These are phyloP conservation scores for Sugiyamaella floridensis DNA, from an alignment of 805 yeast genomes.

Conservation along the genomic window DNA sequence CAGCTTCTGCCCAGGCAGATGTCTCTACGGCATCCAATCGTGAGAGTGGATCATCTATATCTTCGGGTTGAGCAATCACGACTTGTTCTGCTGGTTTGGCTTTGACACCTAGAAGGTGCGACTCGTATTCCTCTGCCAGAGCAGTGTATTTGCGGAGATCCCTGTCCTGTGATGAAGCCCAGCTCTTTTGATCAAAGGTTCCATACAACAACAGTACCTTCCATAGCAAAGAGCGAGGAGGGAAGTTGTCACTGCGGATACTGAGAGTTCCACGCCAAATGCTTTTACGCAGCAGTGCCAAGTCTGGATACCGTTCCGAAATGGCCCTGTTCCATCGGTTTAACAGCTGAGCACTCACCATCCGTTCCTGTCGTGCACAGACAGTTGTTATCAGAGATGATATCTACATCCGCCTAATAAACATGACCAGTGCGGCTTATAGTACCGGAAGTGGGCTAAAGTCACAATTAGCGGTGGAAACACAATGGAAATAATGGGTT, in stretches of 20 bases:
- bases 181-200: slow-evolving; percentile 14
- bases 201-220: slow-evolving; percentile 19
- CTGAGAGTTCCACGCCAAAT: slow-evolving; percentile 14
- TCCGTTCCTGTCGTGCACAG: not conserved
- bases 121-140: slow-evolving; percentile 6
- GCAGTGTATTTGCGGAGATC: slow-evolving; percentile 5
- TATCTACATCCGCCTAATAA: not conserved
- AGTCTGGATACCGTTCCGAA: slow-evolving; percentile 10
- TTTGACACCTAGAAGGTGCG: not conserved
- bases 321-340: slow-evolving; percentile 7
- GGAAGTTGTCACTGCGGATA: slow-evolving; percentile 1
- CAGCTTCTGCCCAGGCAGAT: slow-evolving; percentile 1
- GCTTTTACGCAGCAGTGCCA: slow-evolving; percentile 10
- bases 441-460: no score
- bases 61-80: not conserved
- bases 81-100: not conserved
- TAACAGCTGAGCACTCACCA: not conserved
- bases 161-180: slow-evolving; percentile 13
- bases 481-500: no score
- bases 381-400: not conserved
- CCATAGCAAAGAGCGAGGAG: slow-evolving; percentile 18
- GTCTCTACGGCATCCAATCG: slow-evolving; percentile 1
- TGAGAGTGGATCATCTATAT: not conserved
- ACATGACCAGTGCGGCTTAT: not conserved
- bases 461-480: no score